phyloP scores from a whole-genome alignment of 2,329 filamentous ascomycete genomes.

The Tolypocladium endophyticum region DNA sequence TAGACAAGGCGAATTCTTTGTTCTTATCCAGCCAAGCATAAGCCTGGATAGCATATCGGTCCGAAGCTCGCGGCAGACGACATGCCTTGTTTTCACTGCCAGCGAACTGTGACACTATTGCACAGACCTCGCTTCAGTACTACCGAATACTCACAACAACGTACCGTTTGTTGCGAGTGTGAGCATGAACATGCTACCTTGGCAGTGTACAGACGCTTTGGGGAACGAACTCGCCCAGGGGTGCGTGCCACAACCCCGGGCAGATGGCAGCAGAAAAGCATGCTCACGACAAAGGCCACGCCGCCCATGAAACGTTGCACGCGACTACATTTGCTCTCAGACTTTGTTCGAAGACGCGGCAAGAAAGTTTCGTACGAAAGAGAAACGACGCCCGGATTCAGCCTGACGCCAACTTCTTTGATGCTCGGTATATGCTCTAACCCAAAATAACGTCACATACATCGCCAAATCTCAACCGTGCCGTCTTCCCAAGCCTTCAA shows the following conservation, averaged over 20 bases:
- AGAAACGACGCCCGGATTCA: neutral
- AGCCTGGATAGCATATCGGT: neutral
- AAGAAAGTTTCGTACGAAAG: neutral
- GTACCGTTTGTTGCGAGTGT: neutral
- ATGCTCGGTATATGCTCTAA: neutral
- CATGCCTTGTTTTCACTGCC: neutral
- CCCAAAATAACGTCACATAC: neutral
- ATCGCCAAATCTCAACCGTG: neutral
- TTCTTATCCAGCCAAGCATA: neutral
- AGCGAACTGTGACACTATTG: neutral
- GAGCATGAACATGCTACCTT: neutral
- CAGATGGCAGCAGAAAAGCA: neutral
- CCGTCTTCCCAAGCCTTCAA: neutral
- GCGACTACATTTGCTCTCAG: neutral
- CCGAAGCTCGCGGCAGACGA: neutral
- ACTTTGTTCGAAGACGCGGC: neutral
- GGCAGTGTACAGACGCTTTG: neutral
- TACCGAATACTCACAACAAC: neutral
- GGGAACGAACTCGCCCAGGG: neutral
- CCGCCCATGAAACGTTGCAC: neutral
- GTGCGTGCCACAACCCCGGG: neutral
- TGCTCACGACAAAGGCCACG: neutral
- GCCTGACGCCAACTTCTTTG: conserved; percentile 1
- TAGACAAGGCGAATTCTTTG: neutral
- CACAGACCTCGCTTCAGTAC: neutral